Evolutionary conservation across 2,329 filamentous ascomycete species (phyloP), one percentile per base, ranked within the genome.

Genomic region (Arthrobotrys sinensis): DNA sequence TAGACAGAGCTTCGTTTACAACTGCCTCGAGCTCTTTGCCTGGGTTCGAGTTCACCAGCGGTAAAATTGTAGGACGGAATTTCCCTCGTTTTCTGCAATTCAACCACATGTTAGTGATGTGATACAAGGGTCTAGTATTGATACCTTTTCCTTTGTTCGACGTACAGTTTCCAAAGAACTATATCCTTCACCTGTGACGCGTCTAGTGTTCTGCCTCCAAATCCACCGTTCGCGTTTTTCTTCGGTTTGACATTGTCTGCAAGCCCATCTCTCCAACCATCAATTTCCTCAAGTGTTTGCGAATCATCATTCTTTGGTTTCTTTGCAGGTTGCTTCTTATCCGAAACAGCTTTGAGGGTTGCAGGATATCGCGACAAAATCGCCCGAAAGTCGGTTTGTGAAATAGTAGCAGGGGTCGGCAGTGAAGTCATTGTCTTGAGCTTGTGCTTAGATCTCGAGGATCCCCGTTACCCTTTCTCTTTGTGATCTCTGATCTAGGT

Each of bases 1-100:
- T 66, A 4, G 52, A 53, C 34, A 77, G 73, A 14, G 73, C 60
- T 40, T 77, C 45, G 10, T 53, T 66, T 8, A 77, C 60, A 14
- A 91, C 89, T 0, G 86, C 87, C 11, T 84, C 77, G 48, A 86
- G 80, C 3, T 91, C 85, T 1, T 82, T 67, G 0, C 84, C 81
- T 1, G 86, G 82, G 83, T 95, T 95, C 43, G 88, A 90, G 21
- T 87, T 86, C 10, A 88, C 85, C 7, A 88, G 84, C 3, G 83
- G 82, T 34, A 86, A 82, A 1, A 88, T 83, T 5, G 82, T 84
- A 0, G 86, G 86, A 5, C 87, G 86, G 79, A 86, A 88, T 19
- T 86, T 87, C 80, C 87, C 87, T 79, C 88, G 86, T 80, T 86
- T 85, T 28, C 86, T 87, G 48, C 1, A 48, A 5, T 21, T 12